Base-by-base conservation (phyloP, 2,329 filamentous ascomycete genomes). In the Cladobotryum mycophilum region DNA sequence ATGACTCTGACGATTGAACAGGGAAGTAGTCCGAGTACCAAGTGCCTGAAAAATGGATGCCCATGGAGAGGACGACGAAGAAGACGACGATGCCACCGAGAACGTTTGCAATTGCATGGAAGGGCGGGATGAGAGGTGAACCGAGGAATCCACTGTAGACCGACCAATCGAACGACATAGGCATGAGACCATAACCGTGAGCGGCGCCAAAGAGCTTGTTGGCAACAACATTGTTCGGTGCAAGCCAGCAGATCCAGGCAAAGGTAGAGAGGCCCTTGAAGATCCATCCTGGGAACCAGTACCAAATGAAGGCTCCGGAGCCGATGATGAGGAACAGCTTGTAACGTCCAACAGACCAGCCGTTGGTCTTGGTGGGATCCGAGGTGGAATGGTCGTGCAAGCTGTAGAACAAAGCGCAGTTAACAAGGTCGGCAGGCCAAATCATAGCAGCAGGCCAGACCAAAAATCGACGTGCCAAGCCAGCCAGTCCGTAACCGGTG, bases 291-390 rank as follows among this genome's bases (percentile, higher is more conserved):
- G 82, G 81, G 58, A 83, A 75, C 76, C 78, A 83, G 58, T 82
- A 81, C 78, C 79, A 77, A 36, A 74, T 61, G 52, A 75, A 75
- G 20, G 77, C 74, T 15, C 67, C 75, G 22, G 67, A 60, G 56
- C 79, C 78, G 35, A 82, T 71, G 56, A 77, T 76, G 49, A 84
- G 60, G 67, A 86, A 86, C 63, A 80, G 80, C 55, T 73, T 75
- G 64, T 84, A 85, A 47, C 82, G 77, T n/a, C 79, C 76, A 45
- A 86, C 75, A 34, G 61, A 73, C 84, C 84, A 87, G 41, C 84
- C 82, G 58, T 72, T 76, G 20, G 73, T 73, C 48, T 74, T 75
- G 43, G 69, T 61, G 1, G 78, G 75, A 56, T 79, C 71, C 5
- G 72, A 71, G 13, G 63, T 64, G 3, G 69, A 67, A 57, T 74